A percentile compares a stretch with the other conserved stretches of the same genome.
These are phyloP conservation scores for Globomyces pollinis-pini DNA, from an alignment of 192 early-diverging fungal genomes.

Conservation along the genomic window DNA sequence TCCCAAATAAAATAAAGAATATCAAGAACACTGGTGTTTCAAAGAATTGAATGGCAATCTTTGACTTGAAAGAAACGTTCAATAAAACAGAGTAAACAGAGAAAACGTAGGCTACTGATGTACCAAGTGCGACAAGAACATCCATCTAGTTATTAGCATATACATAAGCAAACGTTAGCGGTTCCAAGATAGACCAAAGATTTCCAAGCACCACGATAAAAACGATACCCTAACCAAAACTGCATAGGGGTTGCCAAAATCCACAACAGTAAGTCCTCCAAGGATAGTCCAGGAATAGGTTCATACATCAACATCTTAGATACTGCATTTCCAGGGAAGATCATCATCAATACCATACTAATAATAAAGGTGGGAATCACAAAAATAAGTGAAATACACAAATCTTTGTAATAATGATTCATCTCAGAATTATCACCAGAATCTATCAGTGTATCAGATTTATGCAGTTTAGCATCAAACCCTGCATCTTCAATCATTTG, in stretches of 20 bases:
- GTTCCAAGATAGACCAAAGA: conserved; percentile 49
- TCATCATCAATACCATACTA: conserved; percentile 68
- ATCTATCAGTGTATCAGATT: conserved; percentile 10
- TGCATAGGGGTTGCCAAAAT: conserved; percentile 65
- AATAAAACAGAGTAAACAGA: conserved; percentile 46
- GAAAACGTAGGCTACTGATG: conserved; percentile 62
- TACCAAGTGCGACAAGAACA: conserved; percentile 66
- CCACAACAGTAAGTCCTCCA: conserved; percentile 45
- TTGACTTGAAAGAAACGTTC: conserved; percentile 27
- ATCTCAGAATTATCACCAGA: conserved; percentile 26
- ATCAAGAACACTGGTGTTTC: conserved; percentile 71
- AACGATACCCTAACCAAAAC: conserved; percentile 60
- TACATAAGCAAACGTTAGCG: conserved; percentile 46
- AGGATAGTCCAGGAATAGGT: conserved; percentile 47
- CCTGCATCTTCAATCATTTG: conserved; percentile 52
- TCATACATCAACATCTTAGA: conserved; percentile 33
- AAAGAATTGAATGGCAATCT: conserved; percentile 50
- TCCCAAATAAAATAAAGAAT: conserved; percentile 75
- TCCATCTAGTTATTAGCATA: conserved; percentile 51
- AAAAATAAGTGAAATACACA: conserved; percentile 49
- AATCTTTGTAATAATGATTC: conserved; percentile 21
- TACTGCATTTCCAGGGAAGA: conserved; percentile 35
- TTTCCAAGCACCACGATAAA: conserved; percentile 59
- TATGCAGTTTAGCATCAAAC: conserved; percentile 41
- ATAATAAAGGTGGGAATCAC: conserved; percentile 62